Conservation (phyloP, 1,284 basidiomycete species). For the Ganoderma lucidum region DNA sequence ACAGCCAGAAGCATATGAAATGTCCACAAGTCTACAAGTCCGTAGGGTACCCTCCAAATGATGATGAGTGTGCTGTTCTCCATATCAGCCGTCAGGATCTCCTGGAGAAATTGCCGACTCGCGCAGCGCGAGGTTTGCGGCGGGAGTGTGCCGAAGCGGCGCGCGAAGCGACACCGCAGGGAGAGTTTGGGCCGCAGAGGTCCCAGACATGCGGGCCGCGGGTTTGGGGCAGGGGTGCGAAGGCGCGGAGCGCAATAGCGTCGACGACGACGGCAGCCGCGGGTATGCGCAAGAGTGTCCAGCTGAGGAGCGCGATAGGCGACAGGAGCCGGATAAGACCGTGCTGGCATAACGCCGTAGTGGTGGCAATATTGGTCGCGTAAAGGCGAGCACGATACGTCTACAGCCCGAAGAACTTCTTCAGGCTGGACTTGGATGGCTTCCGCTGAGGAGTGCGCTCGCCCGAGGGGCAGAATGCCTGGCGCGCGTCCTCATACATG, state of each 20-base stretch:
- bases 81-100: conserved; percentile 6
- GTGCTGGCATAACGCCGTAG: not conserved
- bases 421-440: conserved; percentile 33
- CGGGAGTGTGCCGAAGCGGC: not conserved
- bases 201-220: not conserved
- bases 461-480: conserved; percentile 27
- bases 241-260: not conserved
- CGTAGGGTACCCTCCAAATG: not conserved
- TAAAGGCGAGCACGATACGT: too few species aligned
- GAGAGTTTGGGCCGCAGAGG: not conserved
- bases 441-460: conserved; percentile 27
- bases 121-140: not conserved
- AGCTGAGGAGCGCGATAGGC: not conserved
- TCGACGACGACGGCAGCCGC: not conserved
- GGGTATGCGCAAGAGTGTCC: not conserved
- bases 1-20: not conserved
- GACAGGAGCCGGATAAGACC: not conserved
- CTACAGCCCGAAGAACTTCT: conserved; percentile 36
- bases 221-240: not conserved
- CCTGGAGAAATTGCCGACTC: not conserved
- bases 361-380: not conserved
- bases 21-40: not conserved
- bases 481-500: conserved; percentile 38
- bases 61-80: not conserved
- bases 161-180: not conserved